Percentiles rank a stretch among this genome's conserved stretches.
Evolutionary conservation across 306 rosid species (phyloP).

Genomic region (Citrullus colocynthis): DNA sequence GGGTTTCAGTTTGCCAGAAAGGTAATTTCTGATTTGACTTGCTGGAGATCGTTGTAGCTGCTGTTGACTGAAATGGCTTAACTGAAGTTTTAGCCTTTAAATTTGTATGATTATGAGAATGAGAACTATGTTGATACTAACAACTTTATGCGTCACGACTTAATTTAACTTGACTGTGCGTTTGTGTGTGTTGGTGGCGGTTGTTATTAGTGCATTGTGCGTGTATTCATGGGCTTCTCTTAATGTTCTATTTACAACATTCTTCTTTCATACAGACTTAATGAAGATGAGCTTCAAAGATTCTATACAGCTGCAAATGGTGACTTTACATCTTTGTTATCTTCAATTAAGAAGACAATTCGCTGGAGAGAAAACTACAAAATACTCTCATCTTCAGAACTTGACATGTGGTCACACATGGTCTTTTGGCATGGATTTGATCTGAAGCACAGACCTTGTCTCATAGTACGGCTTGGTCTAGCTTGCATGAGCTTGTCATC

Average conservation of each 20-base stretch:
- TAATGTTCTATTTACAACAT: background rate
- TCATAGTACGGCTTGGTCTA: constrained; percentile 69
- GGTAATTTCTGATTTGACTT: constrained; percentile 29
- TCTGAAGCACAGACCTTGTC: constrained; percentile 56
- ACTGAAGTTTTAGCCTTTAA: background rate
- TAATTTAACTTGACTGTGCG: background rate
- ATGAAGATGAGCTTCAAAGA: constrained; percentile 62
- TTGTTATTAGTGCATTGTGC: background rate
- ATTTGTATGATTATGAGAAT: background rate
- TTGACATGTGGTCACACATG: constrained; percentile 72
- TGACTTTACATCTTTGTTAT: constrained; percentile 49
- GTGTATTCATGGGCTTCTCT: background rate
- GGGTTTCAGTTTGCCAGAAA: constrained; percentile 61
- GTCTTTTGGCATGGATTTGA: constrained; percentile 84
- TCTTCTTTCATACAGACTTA: constrained; percentile 47
- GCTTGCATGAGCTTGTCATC: constrained; percentile 47
- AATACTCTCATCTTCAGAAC: constrained; percentile 59
- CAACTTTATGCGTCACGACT: background rate
- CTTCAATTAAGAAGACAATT: constrained; percentile 64
- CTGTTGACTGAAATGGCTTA: background rate
- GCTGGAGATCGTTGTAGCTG: background rate
- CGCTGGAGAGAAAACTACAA: constrained; percentile 63
- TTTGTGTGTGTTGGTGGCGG: background rate
- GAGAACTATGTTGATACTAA: background rate
- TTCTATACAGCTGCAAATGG: constrained; percentile 52